Evolutionary conservation across 177 flowering plant genomes (phyloP), one percentile per base, ranked within the genome.

Genomic region (Telopea speciosissima): DNA sequence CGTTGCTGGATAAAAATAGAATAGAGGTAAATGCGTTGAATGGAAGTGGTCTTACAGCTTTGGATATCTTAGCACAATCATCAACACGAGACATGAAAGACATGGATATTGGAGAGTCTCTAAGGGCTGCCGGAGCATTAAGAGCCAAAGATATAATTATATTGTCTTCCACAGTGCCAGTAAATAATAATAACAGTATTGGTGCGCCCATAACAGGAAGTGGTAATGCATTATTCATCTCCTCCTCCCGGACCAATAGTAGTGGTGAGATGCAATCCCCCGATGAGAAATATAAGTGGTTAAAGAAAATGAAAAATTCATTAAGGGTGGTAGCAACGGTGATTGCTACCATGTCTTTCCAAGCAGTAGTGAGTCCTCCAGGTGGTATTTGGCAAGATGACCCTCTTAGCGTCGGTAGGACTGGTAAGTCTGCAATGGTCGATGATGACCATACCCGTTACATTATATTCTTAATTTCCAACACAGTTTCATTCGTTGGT

Each of bases 321-420:
- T 16, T 79, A 13, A 77, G 79, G 74, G 73, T 79, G 62, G 78
- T 74, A 58, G 81, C 78, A 9, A 45, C 76, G 5, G 66, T 82
- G 7, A 76, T 76, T 3, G 78, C 81, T 21, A 71, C 81, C 0
- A 52, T 79, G 59, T 79, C 82, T 5, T 79, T 76, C n/a, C 83
- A 78, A 68, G 79, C 80, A 9, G 81, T 76, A 5, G 11, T 81
- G 8, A 73, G 58, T 64, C 84, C 84, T 13, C 84, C 79, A 4
- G 79, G 79, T 52, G 79, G 79, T 26, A 24, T 77, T 23, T 79
- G 80, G 79, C 77, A 75, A 66, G 80, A 72, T n/a, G n/a, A n/a
- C n/a, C n/a, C n/a, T n/a, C n/a, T n/a, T n/a, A n/a, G n/a, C n/a
- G n/a, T n/a, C n/a, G n/a, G n/a, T 2, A n/a, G 3, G 22, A 26